These are phyloP conservation scores for Tolypocladium inflatum DNA, from an alignment of 2,329 filamentous ascomycete genomes.

Conservation along the genomic window DNA sequence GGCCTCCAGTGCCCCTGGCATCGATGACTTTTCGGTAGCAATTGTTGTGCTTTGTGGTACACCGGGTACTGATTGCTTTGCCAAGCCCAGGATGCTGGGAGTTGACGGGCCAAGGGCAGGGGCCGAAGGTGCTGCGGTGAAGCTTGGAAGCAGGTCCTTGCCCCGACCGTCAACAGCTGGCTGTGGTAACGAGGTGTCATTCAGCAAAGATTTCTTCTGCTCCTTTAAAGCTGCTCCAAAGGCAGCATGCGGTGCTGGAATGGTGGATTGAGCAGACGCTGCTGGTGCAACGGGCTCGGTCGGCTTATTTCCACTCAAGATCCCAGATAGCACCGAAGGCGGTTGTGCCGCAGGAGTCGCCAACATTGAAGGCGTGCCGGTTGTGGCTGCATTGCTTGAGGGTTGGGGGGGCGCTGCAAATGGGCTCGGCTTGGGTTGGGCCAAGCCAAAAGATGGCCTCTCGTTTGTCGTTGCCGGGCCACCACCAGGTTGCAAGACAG, in stretches of 20 bases:
- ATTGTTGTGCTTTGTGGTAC: neutral
- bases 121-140: too few species aligned
- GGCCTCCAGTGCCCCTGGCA: neutral
- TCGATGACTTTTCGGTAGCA: neutral
- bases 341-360: constrained; percentile 2
- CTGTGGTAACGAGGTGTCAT: neutral
- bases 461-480: neutral
- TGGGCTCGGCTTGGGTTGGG: constrained; percentile 9
- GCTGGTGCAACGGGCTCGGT: neutral
- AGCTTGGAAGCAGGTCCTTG: neutral
- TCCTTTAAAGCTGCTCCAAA: neutral
- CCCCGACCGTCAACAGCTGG: neutral
- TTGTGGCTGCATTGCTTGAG: constrained; percentile 7
- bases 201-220: neutral
- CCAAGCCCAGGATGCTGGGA: neutral
- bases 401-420: constrained; percentile 10
- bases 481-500: neutral
- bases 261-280: neutral
- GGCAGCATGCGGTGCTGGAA: neutral
- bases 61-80: neutral
- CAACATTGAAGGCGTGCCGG: neutral
- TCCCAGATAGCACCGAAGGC: neutral
- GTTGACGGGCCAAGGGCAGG: neutral
- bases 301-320: neutral
- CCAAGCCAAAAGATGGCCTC: neutral